phyloP scores from a whole-genome alignment of 2,329 filamentous ascomycete species.

The Aspergillus pseudonomiae region DNA sequence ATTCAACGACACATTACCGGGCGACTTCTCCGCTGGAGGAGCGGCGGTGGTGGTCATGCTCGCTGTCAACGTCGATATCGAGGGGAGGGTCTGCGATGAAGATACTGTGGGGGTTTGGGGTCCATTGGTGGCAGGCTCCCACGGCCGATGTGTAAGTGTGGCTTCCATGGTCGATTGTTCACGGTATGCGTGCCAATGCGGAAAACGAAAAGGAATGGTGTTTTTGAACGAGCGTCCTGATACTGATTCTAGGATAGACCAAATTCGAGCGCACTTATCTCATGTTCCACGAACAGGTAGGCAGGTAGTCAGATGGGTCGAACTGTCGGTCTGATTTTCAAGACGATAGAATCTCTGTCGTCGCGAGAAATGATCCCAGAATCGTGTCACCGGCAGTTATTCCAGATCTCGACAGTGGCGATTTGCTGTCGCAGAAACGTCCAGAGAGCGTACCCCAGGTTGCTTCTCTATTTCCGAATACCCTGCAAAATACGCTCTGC shows the following conservation, averaged over 20 bases:
- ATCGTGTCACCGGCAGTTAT: constrained; percentile 5
- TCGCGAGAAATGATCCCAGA: neutral
- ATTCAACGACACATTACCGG: constrained; percentile 46
- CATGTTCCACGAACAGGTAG: constrained; percentile 27
- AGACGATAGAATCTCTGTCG: constrained; percentile 11
- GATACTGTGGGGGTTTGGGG: constrained; percentile 39
- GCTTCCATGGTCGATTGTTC: constrained; percentile 39
- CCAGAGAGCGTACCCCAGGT: neutral
- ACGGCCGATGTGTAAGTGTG: constrained; percentile 46
- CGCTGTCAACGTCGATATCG: constrained; percentile 52
- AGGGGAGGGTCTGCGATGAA: constrained; percentile 48
- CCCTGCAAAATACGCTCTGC: neutral
- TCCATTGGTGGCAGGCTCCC: constrained; percentile 42
- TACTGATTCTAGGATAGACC: constrained; percentile 1
- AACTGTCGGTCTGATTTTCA: constrained; percentile 1
- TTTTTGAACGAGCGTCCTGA: constrained; percentile 12
- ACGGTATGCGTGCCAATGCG: constrained; percentile 4
- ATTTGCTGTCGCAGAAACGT: neutral
- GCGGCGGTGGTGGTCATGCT: constrained; percentile 39
- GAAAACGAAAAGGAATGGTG: neutral
- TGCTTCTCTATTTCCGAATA: neutral
- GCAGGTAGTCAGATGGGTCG: constrained; percentile 3
- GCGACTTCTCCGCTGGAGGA: constrained; percentile 44
- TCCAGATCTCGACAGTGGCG: neutral
- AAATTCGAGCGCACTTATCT: constrained; percentile 21